Evolutionary conservation across 1,139 yeast genomes (phyloP).

Genomic region (Kluyveromyces sp.): DNA sequence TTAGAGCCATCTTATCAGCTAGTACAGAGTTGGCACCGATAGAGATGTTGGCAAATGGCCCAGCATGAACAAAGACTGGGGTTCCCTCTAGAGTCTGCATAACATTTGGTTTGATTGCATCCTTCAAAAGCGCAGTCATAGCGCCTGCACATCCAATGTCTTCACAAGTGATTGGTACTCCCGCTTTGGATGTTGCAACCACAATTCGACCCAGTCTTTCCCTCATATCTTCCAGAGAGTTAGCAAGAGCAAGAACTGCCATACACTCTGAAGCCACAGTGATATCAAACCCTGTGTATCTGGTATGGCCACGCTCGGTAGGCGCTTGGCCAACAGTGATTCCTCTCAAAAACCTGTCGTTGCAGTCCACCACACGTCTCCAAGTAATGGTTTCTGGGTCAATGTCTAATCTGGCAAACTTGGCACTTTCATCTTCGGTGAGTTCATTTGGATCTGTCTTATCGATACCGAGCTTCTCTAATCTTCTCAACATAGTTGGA

Average conservation of each 20-base stretch:
- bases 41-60: constrained; percentile 96
- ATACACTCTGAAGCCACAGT: constrained; percentile 96
- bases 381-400: constrained; percentile 93
- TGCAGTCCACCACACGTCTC: constrained; percentile 95
- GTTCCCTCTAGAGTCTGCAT: constrained; percentile 99
- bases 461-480: constrained; percentile 71
- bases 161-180: constrained; percentile 91
- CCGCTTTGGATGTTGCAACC: constrained; percentile 72
- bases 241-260: constrained; percentile 93
- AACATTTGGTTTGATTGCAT: constrained; percentile 93
- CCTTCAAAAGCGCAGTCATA: constrained; percentile 87
- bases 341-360: constrained; percentile 88
- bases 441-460: constrained; percentile 78
- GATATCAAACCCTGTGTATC: constrained; percentile 92
- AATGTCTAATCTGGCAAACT: constrained; percentile 81
- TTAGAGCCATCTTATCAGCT: constrained; percentile 93
- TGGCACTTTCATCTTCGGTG: constrained; percentile 67
- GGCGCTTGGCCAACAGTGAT: constrained; percentile 91
- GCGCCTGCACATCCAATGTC: constrained; percentile 98
- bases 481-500: constrained; percentile 68
- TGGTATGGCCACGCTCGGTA: constrained; percentile 84
- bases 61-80: constrained; percentile 97
- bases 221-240: constrained; percentile 78
- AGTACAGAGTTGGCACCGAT: constrained; percentile 94
- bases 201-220: constrained; percentile 88